Base-by-base conservation (phyloP, 768 basidiomycete species). In the Amyloporia xantha region DNA sequence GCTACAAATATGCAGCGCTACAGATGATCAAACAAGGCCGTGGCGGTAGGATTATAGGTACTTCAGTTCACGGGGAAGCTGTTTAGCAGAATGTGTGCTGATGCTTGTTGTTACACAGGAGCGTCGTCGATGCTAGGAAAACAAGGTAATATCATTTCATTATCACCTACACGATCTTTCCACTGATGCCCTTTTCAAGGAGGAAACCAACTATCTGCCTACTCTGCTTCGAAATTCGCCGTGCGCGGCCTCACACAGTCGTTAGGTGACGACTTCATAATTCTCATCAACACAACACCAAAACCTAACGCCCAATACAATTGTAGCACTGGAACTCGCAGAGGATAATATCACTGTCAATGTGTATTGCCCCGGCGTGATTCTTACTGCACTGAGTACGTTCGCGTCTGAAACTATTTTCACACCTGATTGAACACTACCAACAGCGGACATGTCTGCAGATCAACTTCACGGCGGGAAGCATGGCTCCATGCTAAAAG, bases 1-100 rank as follows among this genome's bases (percentile, higher is more conserved):
- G n/a, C n/a, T n/a, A n/a, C n/a, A n/a, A n/a, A n/a, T n/a, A n/a
- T n/a, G n/a, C n/a, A n/a, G n/a, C n/a, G n/a, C n/a, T n/a, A n/a
- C n/a, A n/a, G n/a, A n/a, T n/a, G n/a, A n/a, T n/a, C n/a, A n/a
- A n/a, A n/a, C 72, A 70, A 53, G 68, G 70, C 1, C 54, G 55
- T 2, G 69, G 71, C 0, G 70, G 72, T 0, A 51, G 70, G 12
- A 69, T 73, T 2, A 63, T 74, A 43, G 74, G 71, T 46, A 11
- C 26, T 17, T 12, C n/a, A 20, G 20, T 20, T 45, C n/a, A 17
- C 9, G 5, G 19, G 6, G n/a, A n/a, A n/a, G n/a, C n/a, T n/a
- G n/a, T n/a, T 24, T 26, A 19, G 13, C 25, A 10, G 2, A 24
- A 4, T 5, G 27, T 33, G n/a, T 12, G 21, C 10, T 4, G 5